Evolutionary conservation across 1,139 yeast species (phyloP).

Genomic region (Hemisphaericaspora xylofermentans): DNA sequence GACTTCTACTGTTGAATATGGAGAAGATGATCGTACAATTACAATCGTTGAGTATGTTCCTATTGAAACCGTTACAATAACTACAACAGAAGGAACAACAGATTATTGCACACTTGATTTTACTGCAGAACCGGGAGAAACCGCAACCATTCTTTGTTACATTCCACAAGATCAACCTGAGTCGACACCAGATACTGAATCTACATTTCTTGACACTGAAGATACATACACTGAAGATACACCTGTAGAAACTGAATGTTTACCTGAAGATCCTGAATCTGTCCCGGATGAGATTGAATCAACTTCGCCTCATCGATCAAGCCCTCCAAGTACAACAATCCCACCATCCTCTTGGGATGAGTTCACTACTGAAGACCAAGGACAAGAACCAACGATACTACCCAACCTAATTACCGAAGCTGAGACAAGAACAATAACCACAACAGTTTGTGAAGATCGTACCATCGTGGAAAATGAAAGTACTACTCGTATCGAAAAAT

Average conservation of each 20-base stretch:
- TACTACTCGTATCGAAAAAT: too few species aligned
- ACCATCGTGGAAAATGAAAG: too few species aligned
- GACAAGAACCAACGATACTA: too few species aligned
- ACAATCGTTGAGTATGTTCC: conserved; percentile 14
- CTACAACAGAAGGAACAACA: conserved; percentile 5
- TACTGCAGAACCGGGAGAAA: conserved; percentile 2
- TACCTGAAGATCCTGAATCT: neutral
- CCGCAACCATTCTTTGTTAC: conserved; percentile 1
- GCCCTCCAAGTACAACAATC: too few species aligned
- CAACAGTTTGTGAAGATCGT: too few species aligned
- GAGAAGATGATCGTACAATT: conserved; percentile 11
- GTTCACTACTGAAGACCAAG: too few species aligned
- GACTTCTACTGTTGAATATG: conserved; percentile 20
- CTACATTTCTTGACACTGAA: neutral
- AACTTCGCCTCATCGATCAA: too few species aligned
- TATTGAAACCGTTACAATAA: conserved; percentile 14
- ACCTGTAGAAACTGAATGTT: neutral
- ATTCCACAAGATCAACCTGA: neutral
- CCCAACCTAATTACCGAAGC: too few species aligned
- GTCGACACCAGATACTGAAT: too few species aligned
- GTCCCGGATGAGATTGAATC: neutral
- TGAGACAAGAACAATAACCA: too few species aligned
- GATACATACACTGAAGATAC: neutral
- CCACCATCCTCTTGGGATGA: too few species aligned
- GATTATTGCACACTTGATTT: neutral